These are phyloP conservation scores for Colletotrichum sp. DNA, from an alignment of 2,329 filamentous ascomycete species.

Conservation along the genomic window DNA sequence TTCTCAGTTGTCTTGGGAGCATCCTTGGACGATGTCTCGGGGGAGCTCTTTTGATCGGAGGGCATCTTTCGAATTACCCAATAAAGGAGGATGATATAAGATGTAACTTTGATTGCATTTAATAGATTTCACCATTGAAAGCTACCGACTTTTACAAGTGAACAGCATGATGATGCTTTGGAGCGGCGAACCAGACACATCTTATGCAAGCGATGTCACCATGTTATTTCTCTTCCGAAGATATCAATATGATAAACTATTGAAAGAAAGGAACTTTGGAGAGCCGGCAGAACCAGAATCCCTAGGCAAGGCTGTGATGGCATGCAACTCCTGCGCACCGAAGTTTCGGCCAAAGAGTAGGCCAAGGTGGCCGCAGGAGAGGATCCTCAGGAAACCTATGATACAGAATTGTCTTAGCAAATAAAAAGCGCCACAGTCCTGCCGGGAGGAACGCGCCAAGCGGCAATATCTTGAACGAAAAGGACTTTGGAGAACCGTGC, in stretches of 20 bases:
- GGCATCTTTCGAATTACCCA: neutral
- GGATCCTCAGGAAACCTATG: rapidly evolving
- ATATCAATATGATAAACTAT: neutral
- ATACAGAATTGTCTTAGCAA: neutral
- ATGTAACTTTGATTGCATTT: neutral
- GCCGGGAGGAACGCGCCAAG: no score
- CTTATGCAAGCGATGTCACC: neutral
- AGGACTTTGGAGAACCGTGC: neutral
- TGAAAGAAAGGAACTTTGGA: neutral
- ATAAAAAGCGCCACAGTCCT: neutral
- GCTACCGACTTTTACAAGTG: neutral
- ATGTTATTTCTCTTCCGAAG: rapidly evolving
- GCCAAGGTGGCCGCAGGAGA: neutral
- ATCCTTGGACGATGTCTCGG: neutral
- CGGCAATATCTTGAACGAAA: neutral
- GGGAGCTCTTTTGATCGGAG: neutral
- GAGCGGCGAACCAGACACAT: neutral
- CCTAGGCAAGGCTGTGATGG: neutral
- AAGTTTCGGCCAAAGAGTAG: neutral
- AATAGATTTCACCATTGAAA: neutral
- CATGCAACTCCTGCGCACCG: neutral
- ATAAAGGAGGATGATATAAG: neutral
- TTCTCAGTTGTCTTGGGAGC: neutral
- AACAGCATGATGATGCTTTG: neutral
- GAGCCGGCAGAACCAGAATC: neutral